Base-by-base conservation (phyloP, 2,329 filamentous ascomycete genomes). In the Epichloe sp. region DNA sequence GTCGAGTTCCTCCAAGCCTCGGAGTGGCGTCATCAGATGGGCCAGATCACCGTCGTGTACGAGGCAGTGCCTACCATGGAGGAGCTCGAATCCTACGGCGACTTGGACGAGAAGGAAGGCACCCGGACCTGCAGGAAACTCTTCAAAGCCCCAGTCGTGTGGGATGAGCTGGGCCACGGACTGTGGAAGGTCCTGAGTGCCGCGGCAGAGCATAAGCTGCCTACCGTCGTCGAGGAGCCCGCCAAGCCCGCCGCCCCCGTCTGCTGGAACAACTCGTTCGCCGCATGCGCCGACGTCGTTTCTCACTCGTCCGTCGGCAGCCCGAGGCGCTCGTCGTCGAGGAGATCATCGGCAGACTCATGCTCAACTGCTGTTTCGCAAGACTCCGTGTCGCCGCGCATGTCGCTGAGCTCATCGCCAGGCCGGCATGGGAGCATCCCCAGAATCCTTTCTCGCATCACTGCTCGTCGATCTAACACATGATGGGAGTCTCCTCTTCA, bases 81-180 rank as follows among this genome's bases (percentile, higher is more conserved):
- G 31, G 63, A 66, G 54, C 62, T 68, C 34, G 59, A 63, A 45
- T 56, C 60, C 7, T 68, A 61, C 43, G 65, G 65, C 34, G 49
- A 54, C 21, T 58, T 68, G 42, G 58, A 62, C 50, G 63, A 66
- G 51, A 60, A 60, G 40, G 61, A 67, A 41, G 66, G 66, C 51
- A 68, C 66, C 3, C 60, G 61, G 38, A 64, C 63, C 40, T 68
- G 66, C 54, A 60, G 66, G 36, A 60, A 62, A 14, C 58, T 68
- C 4, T 68, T 68, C 62, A 68, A 66, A 54, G 66, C 66, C 26
- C 62, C 63, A 11, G 65, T 68, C 40, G 62, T 68, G 37, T 68
- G 66, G 66, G 66, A 68, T 50, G 62, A 67, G 40, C 59, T 68
- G 34, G 66, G 66, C 37, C 63, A 60, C 48, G 59, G 61, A 36